Percentiles rank a stretch among this genome's conserved stretches.
Conservation (phyloP, 805 yeast genomes). For the Kurtzmaniella fragi region DNA sequence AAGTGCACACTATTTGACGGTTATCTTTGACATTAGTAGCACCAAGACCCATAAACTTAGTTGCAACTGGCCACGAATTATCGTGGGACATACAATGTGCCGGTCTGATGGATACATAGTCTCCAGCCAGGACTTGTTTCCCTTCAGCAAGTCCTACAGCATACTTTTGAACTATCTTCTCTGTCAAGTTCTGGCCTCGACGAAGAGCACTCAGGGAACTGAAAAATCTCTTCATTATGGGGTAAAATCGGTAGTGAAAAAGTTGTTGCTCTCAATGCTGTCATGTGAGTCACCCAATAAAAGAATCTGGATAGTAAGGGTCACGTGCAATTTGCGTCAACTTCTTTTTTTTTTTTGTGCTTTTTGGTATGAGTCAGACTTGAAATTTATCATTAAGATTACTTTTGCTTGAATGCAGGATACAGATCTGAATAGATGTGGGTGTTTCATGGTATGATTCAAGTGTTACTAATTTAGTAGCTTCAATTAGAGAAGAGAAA, state of each 20-base stretch:
- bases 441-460: too few relatives aligned
- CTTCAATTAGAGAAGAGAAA: too few relatives aligned
- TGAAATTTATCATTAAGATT: too few relatives aligned
- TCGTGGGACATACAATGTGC: slow-evolving; percentile 99
- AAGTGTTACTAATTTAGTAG: too few relatives aligned
- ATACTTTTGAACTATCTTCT: slow-evolving; percentile 89
- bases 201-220: slow-evolving; percentile 12
- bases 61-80: slow-evolving; percentile 98
- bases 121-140: slow-evolving; percentile 81
- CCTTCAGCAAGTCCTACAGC: slow-evolving; percentile 80
- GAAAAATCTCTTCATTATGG: slow-evolving; percentile 12
- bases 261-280: slow-evolving; percentile 6
- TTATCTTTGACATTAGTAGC: slow-evolving; percentile 79
- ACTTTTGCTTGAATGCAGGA: too few relatives aligned
- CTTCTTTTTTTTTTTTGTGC: too few relatives aligned
- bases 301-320: too few relatives aligned
- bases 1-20: slow-evolving; percentile 89
- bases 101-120: slow-evolving; percentile 90
- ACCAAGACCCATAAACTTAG: slow-evolving; percentile 92
- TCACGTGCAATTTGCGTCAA: too few relatives aligned
- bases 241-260: background rate
- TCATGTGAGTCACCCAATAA: slow-evolving; percentile 1
- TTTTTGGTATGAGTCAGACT: too few relatives aligned
- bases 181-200: slow-evolving; percentile 81
- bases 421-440: too few relatives aligned